Evolutionary conservation across 129 eudicot species (phyloP), one percentile per base, ranked within the genome.

Genomic region (Artemisia argyi): DNA sequence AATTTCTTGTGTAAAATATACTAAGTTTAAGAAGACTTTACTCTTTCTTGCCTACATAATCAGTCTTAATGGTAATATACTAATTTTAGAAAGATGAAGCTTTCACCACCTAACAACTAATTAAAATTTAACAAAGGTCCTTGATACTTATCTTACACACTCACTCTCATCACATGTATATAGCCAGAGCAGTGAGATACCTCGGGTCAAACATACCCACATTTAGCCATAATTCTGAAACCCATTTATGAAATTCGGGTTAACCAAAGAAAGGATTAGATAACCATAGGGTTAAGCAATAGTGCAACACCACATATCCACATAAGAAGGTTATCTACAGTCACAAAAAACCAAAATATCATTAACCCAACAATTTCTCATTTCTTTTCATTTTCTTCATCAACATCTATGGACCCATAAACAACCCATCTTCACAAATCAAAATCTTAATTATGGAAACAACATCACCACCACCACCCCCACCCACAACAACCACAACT

Each of bases 381-480:
- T 7, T 16, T 18, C 13, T 50, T 5, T 18, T 22, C 64, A 28
- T 39, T 35, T 65, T 54, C 11, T 65, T 65, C 68, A 64, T n/a
- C 66, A 22, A 56, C 58, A 35, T 69, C 57, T 19, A 77, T 77
- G 81, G 81, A 69, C 75, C 71, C 75, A 54, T 77, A 69, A 77
- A 35, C 51, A 51, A 52, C 17, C 30, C 66, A 14, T 63, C 16
- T 60, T 69, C 79, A 67, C 60, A 16, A 44, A 69, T 73, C 67
- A 69, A 77, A 24, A 79, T 71, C 66, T 61, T 61, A 24, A 7
- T 61, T 22, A 85, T 89, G 91, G 96, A 85, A 42, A 54, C 74
- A 47, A 30, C 71, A 52, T 42, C 75, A 77, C 60, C 74, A 11
- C 76, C 57, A 16, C 73, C 60, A 51, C 51, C 77, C 66, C 78